phyloP scores from a whole-genome alignment of 2,329 filamentous ascomycete genomes.

The Ceratocystis harringtonii region DNA sequence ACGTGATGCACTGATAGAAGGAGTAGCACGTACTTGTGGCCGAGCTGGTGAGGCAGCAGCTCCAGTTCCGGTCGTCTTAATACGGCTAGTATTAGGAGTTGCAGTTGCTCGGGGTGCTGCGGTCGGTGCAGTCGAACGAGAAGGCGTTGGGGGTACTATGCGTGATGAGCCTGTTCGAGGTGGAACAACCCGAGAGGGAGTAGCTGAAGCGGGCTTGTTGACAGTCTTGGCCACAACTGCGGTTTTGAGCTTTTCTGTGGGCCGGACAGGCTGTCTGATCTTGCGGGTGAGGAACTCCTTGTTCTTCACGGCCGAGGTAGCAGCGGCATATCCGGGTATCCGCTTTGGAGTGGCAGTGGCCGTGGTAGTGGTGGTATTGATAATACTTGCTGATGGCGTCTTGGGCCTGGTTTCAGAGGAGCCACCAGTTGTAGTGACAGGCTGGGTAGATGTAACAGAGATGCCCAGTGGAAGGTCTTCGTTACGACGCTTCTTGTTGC shows the following conservation, averaged over 20 bases:
- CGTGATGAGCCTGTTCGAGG: not conserved
- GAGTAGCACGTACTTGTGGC: not conserved
- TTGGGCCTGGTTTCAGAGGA: constrained; percentile 11
- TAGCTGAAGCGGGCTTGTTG: not conserved
- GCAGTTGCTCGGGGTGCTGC: not conserved
- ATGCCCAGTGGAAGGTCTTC: constrained; percentile 35
- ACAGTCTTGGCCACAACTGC: not conserved
- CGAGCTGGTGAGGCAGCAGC: not conserved
- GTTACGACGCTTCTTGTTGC: constrained; percentile 49
- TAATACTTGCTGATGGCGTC: constrained; percentile 3
- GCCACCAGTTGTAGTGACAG: constrained; percentile 20
- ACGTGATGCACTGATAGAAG: constrained; percentile 11
- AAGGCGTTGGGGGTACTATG: not conserved
- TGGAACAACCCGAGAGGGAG: not conserved
- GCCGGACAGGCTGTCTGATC: constrained; percentile 16
- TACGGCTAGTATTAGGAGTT: not conserved
- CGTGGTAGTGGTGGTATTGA: not conserved
- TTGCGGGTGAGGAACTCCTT: constrained; percentile 14
- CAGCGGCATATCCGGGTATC: constrained; percentile 13
- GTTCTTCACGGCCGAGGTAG: constrained; percentile 13
- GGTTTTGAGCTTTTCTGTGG: constrained; percentile 14
- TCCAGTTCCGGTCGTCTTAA: not conserved
- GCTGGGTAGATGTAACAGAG: constrained; percentile 36
- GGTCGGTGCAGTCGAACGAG: not conserved
- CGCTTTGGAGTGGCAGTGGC: not conserved